Evolutionary conservation across 495 filamentous ascomycete genomes (phyloP).

Genomic region (Diplogelasinospora grovesii): DNA sequence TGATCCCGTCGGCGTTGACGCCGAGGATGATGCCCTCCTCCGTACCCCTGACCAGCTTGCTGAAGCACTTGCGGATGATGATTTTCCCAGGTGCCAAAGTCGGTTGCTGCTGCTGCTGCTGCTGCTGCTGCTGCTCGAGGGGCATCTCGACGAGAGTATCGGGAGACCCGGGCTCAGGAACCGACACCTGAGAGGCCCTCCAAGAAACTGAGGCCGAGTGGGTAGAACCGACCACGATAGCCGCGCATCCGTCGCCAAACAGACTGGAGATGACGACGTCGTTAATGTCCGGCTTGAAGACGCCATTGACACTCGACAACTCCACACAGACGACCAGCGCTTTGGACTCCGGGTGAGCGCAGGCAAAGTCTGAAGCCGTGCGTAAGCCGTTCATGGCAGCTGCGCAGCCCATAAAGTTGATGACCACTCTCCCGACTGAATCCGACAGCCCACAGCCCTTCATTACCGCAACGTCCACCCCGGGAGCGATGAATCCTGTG

Average conservation of each 20-base stretch:
- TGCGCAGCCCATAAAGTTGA: slow-evolving; percentile 1
- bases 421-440: background rate
- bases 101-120: too few relatives aligned
- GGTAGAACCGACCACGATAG: background rate
- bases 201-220: too few relatives aligned
- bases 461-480: background rate
- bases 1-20: slow-evolving; percentile 1
- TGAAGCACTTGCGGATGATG: background rate
- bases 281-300: background rate
- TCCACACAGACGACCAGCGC: background rate
- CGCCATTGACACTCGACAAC: slow-evolving; percentile 1
- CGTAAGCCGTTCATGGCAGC: background rate
- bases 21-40: slow-evolving; percentile 1
- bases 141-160: too few relatives aligned
- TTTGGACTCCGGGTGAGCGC: background rate
- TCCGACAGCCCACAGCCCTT: background rate
- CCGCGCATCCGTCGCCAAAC: slow-evolving; percentile 1
- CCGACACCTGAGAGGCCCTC: background rate
- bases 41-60: background rate
- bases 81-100: background rate
- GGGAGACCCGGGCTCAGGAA: too few relatives aligned
- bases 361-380: background rate
- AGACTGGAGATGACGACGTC: background rate
- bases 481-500: slow-evolving; percentile 2
- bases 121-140: too few relatives aligned